Conservation (phyloP, 176 grass and related monocot species). For the Oryza longistaminata region DNA sequence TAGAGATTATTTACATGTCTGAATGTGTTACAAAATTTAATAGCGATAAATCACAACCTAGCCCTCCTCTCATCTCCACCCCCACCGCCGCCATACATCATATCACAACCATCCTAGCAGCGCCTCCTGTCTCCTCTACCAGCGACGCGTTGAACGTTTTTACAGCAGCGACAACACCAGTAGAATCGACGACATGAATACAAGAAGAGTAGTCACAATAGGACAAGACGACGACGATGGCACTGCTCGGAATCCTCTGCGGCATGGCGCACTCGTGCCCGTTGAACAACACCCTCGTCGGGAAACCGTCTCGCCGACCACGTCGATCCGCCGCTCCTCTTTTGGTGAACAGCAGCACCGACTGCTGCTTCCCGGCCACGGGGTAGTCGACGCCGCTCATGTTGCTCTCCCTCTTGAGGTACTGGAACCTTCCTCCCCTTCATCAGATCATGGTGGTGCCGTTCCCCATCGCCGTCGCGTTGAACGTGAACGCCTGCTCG, state of each 20-base stretch:
- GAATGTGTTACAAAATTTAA: no score
- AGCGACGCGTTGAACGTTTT: no score
- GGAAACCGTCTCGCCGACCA: slow-evolving; percentile 64
- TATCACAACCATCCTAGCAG: no score
- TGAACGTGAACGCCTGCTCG: slow-evolving; percentile 57
- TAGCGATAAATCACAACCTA: no score
- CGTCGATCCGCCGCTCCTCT: slow-evolving; percentile 32
- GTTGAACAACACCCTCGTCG: slow-evolving; percentile 75
- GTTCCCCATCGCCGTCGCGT: slow-evolving; percentile 50
- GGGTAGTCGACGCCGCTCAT: slow-evolving; percentile 53
- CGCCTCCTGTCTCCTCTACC: no score
- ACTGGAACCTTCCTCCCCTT: slow-evolving; percentile 40
- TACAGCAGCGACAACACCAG: not conserved
- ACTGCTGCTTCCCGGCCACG: slow-evolving; percentile 67
- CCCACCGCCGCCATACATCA: no score
- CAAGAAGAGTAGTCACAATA: not conserved
- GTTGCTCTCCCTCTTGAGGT: slow-evolving; percentile 46
- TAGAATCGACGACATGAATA: not conserved
- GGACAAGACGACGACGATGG: not conserved
- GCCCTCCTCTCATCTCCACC: no score
- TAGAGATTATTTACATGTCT: no score
- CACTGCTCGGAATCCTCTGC: slow-evolving; percentile 37
- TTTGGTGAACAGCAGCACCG: slow-evolving; percentile 67
- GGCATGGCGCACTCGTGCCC: slow-evolving; percentile 85
- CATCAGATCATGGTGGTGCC: slow-evolving; percentile 46